phyloP scores from a whole-genome alignment of 1,139 yeast species.

The Eremothecium cymbalariae region DNA sequence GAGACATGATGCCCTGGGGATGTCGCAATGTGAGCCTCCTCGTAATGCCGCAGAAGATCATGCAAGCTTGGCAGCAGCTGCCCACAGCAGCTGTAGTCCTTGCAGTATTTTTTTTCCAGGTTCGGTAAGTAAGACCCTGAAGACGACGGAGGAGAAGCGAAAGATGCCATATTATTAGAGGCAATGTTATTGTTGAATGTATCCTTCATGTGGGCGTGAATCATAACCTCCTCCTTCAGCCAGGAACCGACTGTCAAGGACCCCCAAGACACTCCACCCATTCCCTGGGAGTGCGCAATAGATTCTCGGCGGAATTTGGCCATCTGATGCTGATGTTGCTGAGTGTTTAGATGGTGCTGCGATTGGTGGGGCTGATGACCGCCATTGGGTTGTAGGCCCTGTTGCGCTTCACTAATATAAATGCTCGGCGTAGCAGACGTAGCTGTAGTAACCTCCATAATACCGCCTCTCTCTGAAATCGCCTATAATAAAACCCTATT shows the following conservation, averaged over 20 bases:
- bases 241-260: slow-evolving; percentile 91
- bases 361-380: slow-evolving; percentile 2
- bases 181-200: slow-evolving; percentile 27
- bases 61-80: slow-evolving; percentile 85
- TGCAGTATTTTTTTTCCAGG: slow-evolving; percentile 90
- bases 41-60: slow-evolving; percentile 88
- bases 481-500: no score
- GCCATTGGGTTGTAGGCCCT: slow-evolving; percentile 1
- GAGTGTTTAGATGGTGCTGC: slow-evolving; percentile 7
- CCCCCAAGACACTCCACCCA: slow-evolving; percentile 99
- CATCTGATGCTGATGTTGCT: slow-evolving; percentile 34
- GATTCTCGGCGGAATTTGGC: slow-evolving; percentile 68
- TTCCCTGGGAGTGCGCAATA: slow-evolving; percentile 92
- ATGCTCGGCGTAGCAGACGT: slow-evolving; percentile 5
- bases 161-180: slow-evolving; percentile 11
- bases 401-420: slow-evolving; percentile 5
- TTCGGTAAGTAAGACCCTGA: slow-evolving; percentile 76
- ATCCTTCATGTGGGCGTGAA: slow-evolving; percentile 25
- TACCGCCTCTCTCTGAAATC: no score
- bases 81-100: slow-evolving; percentile 95
- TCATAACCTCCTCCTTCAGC: slow-evolving; percentile 83
- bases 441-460: slow-evolving; percentile 6
- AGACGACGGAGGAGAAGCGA: slow-evolving; percentile 56
- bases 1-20: slow-evolving; percentile 43
- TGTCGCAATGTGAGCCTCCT: slow-evolving; percentile 87